Conservation (phyloP, 768 basidiomycete genomes). For the Agrocybe praecox region DNA sequence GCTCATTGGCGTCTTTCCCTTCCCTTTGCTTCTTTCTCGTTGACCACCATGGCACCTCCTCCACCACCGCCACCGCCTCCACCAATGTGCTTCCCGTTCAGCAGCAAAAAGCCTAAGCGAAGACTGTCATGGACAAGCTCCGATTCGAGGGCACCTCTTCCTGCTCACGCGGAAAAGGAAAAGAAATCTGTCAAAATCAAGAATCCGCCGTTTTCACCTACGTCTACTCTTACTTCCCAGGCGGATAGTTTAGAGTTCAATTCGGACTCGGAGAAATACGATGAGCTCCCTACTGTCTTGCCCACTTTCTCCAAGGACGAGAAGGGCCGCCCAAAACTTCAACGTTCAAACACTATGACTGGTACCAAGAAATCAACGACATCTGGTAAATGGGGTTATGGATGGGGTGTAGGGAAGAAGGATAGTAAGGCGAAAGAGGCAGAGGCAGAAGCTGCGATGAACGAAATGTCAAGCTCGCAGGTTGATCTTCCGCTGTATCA, state of each 20-base stretch:
- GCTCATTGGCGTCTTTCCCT: slow-evolving; percentile 14
- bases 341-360: slow-evolving; percentile 54
- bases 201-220: slow-evolving; percentile 39
- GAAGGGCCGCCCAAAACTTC: slow-evolving; percentile 43
- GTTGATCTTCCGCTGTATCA: slow-evolving; percentile 42
- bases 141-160: slow-evolving; percentile 10
- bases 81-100: slow-evolving; percentile 64
- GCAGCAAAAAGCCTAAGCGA: slow-evolving; percentile 47
- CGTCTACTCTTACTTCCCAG: slow-evolving; percentile 42
- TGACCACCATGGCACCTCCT: slow-evolving; percentile 50
- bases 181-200: slow-evolving; percentile 37
- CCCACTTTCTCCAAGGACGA: slow-evolving; percentile 34
- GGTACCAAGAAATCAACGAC: slow-evolving; percentile 57
- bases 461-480: slow-evolving; percentile 29
- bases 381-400: slow-evolving; percentile 65
- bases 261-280: slow-evolving; percentile 65
- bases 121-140: slow-evolving; percentile 46
- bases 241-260: slow-evolving; percentile 57
- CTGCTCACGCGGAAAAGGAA: slow-evolving; percentile 16
- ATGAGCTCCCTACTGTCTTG: slow-evolving; percentile 39
- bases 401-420: slow-evolving; percentile 66
- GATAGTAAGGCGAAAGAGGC: slow-evolving; percentile 45
- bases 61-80: slow-evolving; percentile 62
- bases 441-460: slow-evolving; percentile 27
- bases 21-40: slow-evolving; percentile 22